Percentiles rank a stretch among this genome's conserved stretches.
phyloP scores from a whole-genome alignment of 2,329 filamentous ascomycete genomes.

The Trichophyton mentagrophytes region DNA sequence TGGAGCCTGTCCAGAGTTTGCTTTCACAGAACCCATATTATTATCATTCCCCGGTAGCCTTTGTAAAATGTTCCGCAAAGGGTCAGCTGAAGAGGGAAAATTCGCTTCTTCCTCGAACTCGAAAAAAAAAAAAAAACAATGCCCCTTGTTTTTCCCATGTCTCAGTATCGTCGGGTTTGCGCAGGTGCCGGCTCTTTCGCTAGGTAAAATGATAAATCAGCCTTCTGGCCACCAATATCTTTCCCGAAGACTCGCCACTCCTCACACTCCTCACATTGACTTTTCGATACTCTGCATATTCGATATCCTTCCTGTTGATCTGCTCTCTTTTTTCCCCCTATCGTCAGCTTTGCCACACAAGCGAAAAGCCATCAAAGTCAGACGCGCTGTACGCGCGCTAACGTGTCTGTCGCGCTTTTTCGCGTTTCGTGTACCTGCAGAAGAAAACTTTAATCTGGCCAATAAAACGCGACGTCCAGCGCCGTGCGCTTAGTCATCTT shows the following conservation, averaged over 20 bases:
- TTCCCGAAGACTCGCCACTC: neutral
- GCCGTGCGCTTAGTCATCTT: neutral
- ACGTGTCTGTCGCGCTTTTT: conserved; percentile 1
- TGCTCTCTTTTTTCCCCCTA: neutral
- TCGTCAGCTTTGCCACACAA: neutral
- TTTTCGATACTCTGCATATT: neutral
- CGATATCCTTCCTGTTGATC: neutral
- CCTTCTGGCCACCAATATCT: neutral
- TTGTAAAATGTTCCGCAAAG: neutral
- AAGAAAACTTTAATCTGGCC: neutral
- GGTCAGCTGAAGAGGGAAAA: neutral
- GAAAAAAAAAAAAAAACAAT: neutral
- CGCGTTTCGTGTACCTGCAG: conserved; percentile 2
- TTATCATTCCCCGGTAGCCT: neutral
- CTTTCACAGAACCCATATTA: neutral
- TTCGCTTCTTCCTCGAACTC: neutral
- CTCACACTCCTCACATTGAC: neutral
- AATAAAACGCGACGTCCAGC: neutral
- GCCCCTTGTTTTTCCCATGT: neutral
- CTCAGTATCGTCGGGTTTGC: neutral
- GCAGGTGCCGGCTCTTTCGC: neutral
- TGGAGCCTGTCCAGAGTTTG: neutral
- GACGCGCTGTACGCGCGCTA: neutral
- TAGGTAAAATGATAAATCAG: neutral
- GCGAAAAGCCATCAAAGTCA: neutral